Base-by-base conservation (phyloP, 2,329 filamentous ascomycete genomes). In the Aureobasidium sp. region DNA sequence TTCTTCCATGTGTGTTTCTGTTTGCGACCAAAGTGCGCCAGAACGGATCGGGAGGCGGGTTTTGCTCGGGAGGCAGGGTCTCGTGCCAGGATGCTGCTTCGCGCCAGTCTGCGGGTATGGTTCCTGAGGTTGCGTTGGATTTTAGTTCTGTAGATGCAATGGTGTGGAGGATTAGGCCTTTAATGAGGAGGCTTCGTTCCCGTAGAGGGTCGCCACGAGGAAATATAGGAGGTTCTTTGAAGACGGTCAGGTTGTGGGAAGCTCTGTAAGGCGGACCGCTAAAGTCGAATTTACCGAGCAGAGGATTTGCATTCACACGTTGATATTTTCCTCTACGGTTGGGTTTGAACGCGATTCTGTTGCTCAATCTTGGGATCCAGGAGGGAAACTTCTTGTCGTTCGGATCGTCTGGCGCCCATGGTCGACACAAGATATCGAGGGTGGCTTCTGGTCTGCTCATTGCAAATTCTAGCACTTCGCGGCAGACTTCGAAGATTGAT, bases 11-110 rank as follows among this genome's bases (percentile, higher is more conserved):
- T 5, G 44, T 49, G 25, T 55, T 52, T 32, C 61, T 48, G 42
- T 63, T 49, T 16, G 41, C 61, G 41, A 63, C 61, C 4, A 63
- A 29, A 3, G 61, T 63, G 44, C 61, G 53, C 61, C 61, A 63
- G 39, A 63, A 63, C 1, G 30, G 41, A 4, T 63, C 61, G 15
- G 61, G 61, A n/a, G 61, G 61, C 27, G 29, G 47, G 9, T 47
- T 32, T 34, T 34, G 48, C 16, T 52, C 48, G 2, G 48, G 32
- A 3, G 48, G 48, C 1, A 34, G 10, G n/a, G 50, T 32, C 7
- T 58, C 30, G n/a, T 37, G 52, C 60, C 60, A 62, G 11, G 39
- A 32, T 4, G 44, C 52, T 16, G 41, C 49, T 16, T 41, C 25
- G 36, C 50, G 36, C 50, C 50, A 54, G 36, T 54, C 50, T 11